Percentiles rank a stretch among this genome's conserved stretches.
Conservation (phyloP, 2,329 filamentous ascomycete genomes). For the Monosporascus sp. region DNA sequence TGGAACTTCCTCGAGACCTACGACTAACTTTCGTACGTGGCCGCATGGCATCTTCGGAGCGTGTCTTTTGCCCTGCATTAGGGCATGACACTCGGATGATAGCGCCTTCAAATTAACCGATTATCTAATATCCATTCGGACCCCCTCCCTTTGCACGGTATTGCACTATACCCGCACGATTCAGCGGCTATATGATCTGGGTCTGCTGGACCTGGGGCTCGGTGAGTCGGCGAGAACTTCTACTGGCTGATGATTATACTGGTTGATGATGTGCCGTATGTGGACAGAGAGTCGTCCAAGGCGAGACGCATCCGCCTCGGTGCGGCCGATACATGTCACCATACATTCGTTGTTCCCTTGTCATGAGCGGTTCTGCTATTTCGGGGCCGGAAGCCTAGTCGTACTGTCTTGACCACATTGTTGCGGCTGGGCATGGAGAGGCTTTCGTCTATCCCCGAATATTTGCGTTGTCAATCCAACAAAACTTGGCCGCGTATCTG, state of each 20-base stretch:
- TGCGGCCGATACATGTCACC: no score
- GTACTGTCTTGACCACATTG: not conserved
- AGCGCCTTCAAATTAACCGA: not conserved
- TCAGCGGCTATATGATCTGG: not conserved
- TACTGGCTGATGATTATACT: not conserved
- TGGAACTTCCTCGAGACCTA: no score
- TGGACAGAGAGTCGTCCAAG: not conserved
- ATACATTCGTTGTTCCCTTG: no score
- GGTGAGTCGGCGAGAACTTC: not conserved
- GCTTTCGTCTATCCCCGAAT: not conserved
- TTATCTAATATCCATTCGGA: not conserved
- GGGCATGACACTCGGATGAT: not conserved
- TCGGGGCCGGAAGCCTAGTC: no score
- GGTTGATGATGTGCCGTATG: not conserved
- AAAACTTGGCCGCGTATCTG: no score
- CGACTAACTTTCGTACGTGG: no score
- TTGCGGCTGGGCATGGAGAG: not conserved
- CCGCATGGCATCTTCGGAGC: not conserved
- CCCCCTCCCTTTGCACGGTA: not conserved
- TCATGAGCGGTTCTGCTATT: no score
- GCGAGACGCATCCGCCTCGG: not conserved
- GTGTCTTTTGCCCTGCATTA: not conserved
- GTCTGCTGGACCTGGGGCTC: not conserved
- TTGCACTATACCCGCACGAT: not conserved
- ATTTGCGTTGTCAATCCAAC: no score